Base-by-base conservation (phyloP, 306 rosid species). In the Casuarina equisetifolia region DNA sequence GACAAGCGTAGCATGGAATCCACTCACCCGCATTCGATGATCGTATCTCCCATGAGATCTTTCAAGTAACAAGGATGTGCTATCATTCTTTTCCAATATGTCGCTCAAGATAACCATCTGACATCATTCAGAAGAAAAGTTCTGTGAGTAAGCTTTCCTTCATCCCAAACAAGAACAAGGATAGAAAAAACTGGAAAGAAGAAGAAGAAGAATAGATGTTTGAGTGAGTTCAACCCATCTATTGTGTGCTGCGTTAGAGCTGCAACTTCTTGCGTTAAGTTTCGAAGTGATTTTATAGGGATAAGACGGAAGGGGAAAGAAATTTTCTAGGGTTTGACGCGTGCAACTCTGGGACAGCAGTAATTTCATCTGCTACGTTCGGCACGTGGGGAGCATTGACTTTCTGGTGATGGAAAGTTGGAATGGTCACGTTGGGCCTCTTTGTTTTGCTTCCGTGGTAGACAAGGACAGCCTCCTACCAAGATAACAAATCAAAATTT, bases 1-100 rank as follows among this genome's bases (percentile, higher is more conserved):
- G 79, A 82, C 82, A 77, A 82, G 82, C 67, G 57, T 48, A 74
- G 82, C 82, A 82, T 40, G 72, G 79, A 82, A 39, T 73, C 40
- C 64, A 77, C 85, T 82, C 85, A 82, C 82, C 85, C 81, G 64
- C 17, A 11, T 19, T 67, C 61, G 9, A 62, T 12, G 46, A 20
- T 57, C 70, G 46, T 6, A 64, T 38, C 2, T 39, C 4, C 25
- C 25, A 38, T 64, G 46, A 16, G 32, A 64, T 64, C 25, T 38
- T 6, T 11, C 8, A 36, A 35, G 42, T 39, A 63, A 38, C 45
- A 12, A 53, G 46, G 2, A 17, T 32, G 11, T 19, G 4, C 13
- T 17, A 39, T 20, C 40, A n/a, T 48, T 58, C 45, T 20, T 59
- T 48, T 12, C 45, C 7, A 19, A 11, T 62, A 36, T 3, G 12